Evolutionary conservation across 2,329 filamentous ascomycete genomes (phyloP).

Genomic region (Cordyceps tenuipes): DNA sequence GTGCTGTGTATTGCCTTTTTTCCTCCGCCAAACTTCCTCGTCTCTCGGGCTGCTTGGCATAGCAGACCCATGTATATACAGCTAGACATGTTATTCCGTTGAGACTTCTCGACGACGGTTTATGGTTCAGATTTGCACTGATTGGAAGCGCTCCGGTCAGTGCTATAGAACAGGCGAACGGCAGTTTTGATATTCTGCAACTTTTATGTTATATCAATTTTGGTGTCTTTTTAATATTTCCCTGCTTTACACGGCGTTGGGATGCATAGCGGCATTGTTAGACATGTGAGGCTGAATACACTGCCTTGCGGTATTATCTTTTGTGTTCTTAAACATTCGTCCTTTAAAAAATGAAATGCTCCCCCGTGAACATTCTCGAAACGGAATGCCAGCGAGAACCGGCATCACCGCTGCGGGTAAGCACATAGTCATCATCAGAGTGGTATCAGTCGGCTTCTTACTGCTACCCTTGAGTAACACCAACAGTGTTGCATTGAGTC

Average conservation of each 20-base stretch:
- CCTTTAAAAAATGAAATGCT: too few species aligned
- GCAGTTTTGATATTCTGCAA: background rate
- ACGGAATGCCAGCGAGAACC: too few species aligned
- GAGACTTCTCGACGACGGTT: background rate
- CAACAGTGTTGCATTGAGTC: background rate
- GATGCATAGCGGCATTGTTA: too few species aligned
- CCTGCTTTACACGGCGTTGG: background rate
- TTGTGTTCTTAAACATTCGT: too few species aligned
- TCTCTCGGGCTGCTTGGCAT: background rate
- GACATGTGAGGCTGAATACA: too few species aligned
- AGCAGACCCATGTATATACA: background rate
- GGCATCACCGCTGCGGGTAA: background rate
- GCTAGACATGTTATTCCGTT: background rate
- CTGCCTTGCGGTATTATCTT: too few species aligned
- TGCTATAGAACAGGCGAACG: background rate
- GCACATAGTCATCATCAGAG: background rate
- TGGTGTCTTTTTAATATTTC: background rate
- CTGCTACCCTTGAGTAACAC: background rate
- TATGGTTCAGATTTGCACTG: background rate
- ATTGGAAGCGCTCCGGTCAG: constrained; percentile 12
- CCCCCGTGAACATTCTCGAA: too few species aligned
- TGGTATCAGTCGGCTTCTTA: background rate
- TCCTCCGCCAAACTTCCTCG: background rate
- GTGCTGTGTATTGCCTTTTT: background rate
- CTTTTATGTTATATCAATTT: background rate